A percentile compares a stretch with the other conserved stretches of the same genome.
Evolutionary conservation across 129 eudicot species (phyloP).

Genomic region (Lactuca saligna): DNA sequence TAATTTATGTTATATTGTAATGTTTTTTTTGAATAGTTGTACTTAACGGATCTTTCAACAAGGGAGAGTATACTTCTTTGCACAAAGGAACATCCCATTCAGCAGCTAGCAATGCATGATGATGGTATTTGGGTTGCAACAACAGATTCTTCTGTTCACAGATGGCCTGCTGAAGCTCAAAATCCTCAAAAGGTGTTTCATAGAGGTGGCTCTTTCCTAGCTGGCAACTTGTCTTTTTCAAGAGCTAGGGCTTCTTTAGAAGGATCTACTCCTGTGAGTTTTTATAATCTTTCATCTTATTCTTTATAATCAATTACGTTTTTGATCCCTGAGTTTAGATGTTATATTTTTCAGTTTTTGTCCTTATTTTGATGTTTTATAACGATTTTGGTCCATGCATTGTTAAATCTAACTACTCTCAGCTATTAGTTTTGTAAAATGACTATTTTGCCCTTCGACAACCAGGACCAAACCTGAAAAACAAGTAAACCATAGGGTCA

Average conservation of each 20-base stretch:
- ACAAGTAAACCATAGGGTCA: too few species aligned
- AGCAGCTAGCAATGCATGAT: slow-evolving; percentile 79
- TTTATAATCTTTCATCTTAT: background rate
- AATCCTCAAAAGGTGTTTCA: slow-evolving; percentile 83
- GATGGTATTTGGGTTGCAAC: slow-evolving; percentile 91
- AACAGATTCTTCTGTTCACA: slow-evolving; percentile 85
- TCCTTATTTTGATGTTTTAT: background rate
- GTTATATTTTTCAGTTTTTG: too few species aligned
- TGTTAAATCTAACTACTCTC: background rate
- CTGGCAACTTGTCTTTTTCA: slow-evolving; percentile 97
- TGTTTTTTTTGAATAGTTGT: slow-evolving; percentile 61
- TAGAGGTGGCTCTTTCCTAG: slow-evolving; percentile 92
- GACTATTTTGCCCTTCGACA: background rate
- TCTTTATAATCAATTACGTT: background rate
- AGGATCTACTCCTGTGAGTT: slow-evolving; percentile 95
- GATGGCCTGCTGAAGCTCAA: slow-evolving; percentile 91
- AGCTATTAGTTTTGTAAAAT: too few species aligned
- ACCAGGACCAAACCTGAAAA: background rate
- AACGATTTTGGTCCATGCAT: background rate
- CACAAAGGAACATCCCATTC: slow-evolving; percentile 83
- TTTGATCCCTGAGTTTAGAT: too few species aligned
- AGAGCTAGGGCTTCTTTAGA: slow-evolving; percentile 93
- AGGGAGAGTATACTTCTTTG: slow-evolving; percentile 94
- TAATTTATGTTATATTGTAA: background rate
- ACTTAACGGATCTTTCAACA: slow-evolving; percentile 85